Base-by-base conservation (phyloP, 306 rosid genomes). In the Castanea sativa region DNA sequence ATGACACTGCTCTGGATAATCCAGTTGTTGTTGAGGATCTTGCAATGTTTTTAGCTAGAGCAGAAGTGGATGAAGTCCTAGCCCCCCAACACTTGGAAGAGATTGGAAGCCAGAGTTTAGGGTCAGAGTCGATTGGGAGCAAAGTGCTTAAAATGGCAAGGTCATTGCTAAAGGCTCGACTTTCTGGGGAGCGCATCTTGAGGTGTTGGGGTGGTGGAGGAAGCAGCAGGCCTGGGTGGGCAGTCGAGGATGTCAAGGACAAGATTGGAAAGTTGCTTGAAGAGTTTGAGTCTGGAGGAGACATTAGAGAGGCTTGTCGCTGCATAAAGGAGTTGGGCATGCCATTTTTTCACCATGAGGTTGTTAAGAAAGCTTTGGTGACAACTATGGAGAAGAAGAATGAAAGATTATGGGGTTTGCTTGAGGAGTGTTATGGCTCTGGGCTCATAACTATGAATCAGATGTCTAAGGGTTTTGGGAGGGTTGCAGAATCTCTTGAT, bases 171-270 rank as follows among this genome's bases (percentile, higher is more conserved):
- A 86, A 89, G 69, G 96, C 92, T 9, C 81, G 86, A 30, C 88
- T 87, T 10, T 86, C 96, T 0, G 96, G 96, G 13, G 93, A 91
- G 80, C 61, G 93, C 38, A 89, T 91, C 58, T 61, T 89, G 56
- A 86, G 96, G 72, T 91, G 93, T 82, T 91, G 96, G 96, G 96
- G 96, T 15, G 96, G 93, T 19, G 96, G 92, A 1, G 93, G 93
- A 58, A 83, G 89, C 69, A 86, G 91, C 65, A 78, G 82, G 59
- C 87, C 86, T 4, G 96, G 96, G 45, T 91, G 92, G 92, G 93
- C 86, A 4, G 85, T 91, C 33, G 93, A 86, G 60, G 93, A 91
- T 85, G 92, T 89, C 14, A 89, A 89, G 76, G 96, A 88, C 82
- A 91, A 86, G 88, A 88, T 91, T 27, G 84, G 89, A 5, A 91